Evolutionary conservation across 345 rosid species (phyloP).

Genomic region (Mercurialis annua): DNA sequence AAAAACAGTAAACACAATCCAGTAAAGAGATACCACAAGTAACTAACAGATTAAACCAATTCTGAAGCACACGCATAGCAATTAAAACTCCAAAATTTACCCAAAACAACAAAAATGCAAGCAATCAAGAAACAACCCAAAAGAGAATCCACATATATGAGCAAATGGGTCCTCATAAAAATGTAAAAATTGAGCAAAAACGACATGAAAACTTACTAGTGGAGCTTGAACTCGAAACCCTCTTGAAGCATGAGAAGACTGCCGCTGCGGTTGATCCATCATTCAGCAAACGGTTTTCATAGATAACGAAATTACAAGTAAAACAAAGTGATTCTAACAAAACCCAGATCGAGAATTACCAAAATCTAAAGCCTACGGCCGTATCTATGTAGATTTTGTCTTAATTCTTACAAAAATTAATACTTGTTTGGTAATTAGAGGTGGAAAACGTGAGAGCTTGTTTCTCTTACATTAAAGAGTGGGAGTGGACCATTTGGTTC

Average conservation of each 20-base stretch:
- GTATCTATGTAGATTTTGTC: too few species aligned
- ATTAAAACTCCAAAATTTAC: not conserved
- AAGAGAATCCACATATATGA: constrained; percentile 1
- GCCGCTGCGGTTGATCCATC: constrained; percentile 9
- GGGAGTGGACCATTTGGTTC: too few species aligned
- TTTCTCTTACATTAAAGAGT: too few species aligned
- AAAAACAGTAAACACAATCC: not conserved
- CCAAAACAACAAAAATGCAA: constrained; percentile 6
- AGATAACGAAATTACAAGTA: not conserved
- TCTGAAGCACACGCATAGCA: not conserved
- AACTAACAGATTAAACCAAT: not conserved
- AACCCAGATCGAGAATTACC: constrained; percentile 1
- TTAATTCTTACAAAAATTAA: too few species aligned
- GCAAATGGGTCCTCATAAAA: not conserved
- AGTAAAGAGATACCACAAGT: not conserved
- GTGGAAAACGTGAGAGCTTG: too few species aligned
- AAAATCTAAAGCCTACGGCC: not conserved
- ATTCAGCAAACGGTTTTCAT: constrained; percentile 11
- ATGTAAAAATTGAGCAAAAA: too few species aligned
- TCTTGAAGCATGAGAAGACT: constrained; percentile 17
- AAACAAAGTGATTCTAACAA: not conserved
- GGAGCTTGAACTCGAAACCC: constrained; percentile 25
- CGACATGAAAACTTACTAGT: constrained; percentile 11
- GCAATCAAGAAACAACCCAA: not conserved
- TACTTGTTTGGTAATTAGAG: too few species aligned